phyloP scores from a whole-genome alignment of 129 eudicot species.

The Lactuca sativa region DNA sequence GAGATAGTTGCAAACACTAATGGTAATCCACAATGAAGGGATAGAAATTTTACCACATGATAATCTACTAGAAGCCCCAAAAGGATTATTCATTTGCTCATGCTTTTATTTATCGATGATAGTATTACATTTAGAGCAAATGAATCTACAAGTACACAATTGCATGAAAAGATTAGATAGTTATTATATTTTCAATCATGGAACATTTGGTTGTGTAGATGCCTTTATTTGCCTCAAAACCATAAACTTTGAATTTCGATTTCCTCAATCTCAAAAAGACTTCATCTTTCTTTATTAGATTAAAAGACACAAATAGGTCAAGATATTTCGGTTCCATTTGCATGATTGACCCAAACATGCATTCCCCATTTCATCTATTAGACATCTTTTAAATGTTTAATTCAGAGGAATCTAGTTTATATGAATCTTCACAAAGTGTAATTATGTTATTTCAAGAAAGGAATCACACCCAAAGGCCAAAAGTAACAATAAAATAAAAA shows the following conservation, averaged over 20 bases:
- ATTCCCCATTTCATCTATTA: conserved; percentile 3
- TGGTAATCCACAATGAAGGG: conserved; percentile 18
- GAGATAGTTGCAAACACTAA: conserved; percentile 25
- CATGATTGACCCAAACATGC: conserved; percentile 16
- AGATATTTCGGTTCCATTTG: neutral
- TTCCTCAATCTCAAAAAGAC: conserved; percentile 14
- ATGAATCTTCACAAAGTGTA: neutral
- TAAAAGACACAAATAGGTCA: conserved; percentile 10
- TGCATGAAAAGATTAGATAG: conserved; percentile 31
- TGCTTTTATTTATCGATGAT: conserved; percentile 32
- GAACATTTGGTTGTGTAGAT: neutral
- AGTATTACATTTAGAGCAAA: conserved; percentile 28
- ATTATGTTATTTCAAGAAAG: conserved; percentile 15
- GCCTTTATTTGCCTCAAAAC: no score
- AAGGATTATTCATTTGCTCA: conserved; percentile 48
- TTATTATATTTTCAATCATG: conserved; percentile 5
- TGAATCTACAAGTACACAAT: conserved; percentile 42
- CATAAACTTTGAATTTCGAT: neutral
- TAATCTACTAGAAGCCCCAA: conserved; percentile 37
- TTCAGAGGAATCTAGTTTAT: neutral
- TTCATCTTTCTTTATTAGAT: conserved; percentile 7
- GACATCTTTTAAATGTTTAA: neutral
- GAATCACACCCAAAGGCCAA: neutral
- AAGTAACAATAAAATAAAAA: conserved; percentile 12
- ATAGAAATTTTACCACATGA: conserved; percentile 30